These are phyloP conservation scores for Iris macrosiphon DNA, from an alignment of 106 monocot genomes.

Conservation along the genomic window DNA sequence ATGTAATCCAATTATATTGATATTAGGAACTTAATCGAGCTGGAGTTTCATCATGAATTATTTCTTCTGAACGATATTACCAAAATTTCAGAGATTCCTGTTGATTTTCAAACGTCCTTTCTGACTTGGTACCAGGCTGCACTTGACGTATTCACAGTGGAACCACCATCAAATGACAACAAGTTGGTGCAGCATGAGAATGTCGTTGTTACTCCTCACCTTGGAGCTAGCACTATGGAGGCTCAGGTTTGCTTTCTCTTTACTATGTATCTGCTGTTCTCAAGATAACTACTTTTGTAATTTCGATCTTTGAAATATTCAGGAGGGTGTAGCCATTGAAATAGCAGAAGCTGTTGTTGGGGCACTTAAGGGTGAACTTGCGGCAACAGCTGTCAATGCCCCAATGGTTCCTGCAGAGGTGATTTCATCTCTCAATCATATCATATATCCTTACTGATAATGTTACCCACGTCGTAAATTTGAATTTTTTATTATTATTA, in stretches of 20 bases:
- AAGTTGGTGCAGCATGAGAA: conserved; percentile 76
- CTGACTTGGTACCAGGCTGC: conserved; percentile 54
- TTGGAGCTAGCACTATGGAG: conserved; percentile 74
- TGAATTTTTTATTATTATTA: too few relatives aligned
- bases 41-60: too few relatives aligned
- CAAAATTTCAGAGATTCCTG: too few relatives aligned
- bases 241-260: conserved; percentile 54
- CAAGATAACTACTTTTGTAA: too few relatives aligned
- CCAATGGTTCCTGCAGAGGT: conserved; percentile 94
- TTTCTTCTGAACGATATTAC: too few relatives aligned
- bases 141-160: conserved; percentile 80
- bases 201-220: conserved; percentile 80
- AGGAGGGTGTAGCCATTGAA: conserved; percentile 96
- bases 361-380: conserved; percentile 75
- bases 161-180: conserved; percentile 62
- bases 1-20: too few relatives aligned
- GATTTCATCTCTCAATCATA: too few relatives aligned
- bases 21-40: too few relatives aligned
- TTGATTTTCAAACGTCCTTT: too few relatives aligned
- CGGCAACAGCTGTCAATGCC: conserved; percentile 85
- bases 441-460: too few relatives aligned
- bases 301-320: not conserved
- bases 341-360: conserved; percentile 90
- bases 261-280: too few relatives aligned
- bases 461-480: too few relatives aligned